Conservation (phyloP, 768 basidiomycete species). For the Leccinellum albellum region DNA sequence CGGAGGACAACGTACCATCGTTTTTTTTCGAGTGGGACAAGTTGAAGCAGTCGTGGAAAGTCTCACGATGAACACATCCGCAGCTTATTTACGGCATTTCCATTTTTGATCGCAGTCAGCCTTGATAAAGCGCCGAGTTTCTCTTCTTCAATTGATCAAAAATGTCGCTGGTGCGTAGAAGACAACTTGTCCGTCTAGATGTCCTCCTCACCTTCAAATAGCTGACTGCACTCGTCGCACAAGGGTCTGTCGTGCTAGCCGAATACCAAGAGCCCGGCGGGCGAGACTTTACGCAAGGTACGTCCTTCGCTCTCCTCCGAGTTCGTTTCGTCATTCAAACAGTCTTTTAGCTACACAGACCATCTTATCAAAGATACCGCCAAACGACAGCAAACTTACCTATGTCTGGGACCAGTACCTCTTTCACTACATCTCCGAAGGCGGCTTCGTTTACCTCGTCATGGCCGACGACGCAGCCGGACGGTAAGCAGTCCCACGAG, state of each 20-base stretch:
- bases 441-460: conserved; percentile 82
- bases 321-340: not conserved
- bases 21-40: conserved; percentile 3
- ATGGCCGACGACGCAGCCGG: conserved; percentile 95
- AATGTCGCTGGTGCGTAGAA: conserved; percentile 27
- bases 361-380: conserved; percentile 93
- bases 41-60: conserved; percentile 24
- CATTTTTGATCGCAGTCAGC: conserved; percentile 4
- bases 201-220: conserved; percentile 20
- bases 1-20: conserved; percentile 32
- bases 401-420: conserved; percentile 93
- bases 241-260: conserved; percentile 76
- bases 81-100: conserved; percentile 11
- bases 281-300: conserved; percentile 88
- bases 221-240: conserved; percentile 85
- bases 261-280: conserved; percentile 73
- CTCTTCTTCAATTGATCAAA: not conserved
- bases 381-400: conserved; percentile 76
- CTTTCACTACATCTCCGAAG: conserved; percentile 91
- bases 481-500: conserved; percentile 47
- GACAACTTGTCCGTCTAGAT: not conserved
- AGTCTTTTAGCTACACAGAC: conserved; percentile 65
- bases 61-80: not conserved
- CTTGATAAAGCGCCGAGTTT: too few relatives aligned
- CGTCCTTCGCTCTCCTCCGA: conserved; percentile 10